Conservation (phyloP, 768 basidiomycete genomes). For the Kwoniella bestiolae region DNA sequence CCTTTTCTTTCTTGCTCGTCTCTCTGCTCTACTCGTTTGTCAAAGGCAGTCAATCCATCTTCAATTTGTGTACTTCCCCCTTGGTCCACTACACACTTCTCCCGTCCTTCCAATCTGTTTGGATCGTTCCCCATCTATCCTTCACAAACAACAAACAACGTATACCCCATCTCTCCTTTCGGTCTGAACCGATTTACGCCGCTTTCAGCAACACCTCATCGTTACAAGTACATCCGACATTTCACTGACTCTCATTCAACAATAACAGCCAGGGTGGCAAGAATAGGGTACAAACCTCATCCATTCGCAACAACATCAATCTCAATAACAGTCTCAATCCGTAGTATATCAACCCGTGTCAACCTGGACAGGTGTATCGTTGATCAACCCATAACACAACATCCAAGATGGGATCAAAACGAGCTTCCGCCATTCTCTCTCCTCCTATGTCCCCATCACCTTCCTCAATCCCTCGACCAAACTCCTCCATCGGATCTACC, state of each 20-base stretch:
- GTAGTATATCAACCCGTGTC: too few species aligned
- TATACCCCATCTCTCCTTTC: conserved; percentile 4
- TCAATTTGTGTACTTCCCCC: neutral
- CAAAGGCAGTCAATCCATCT: neutral
- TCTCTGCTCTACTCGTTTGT: neutral
- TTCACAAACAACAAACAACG: neutral
- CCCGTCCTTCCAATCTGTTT: neutral
- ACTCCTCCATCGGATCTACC: conserved; percentile 22
- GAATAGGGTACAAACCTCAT: too few species aligned
- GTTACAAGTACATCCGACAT: neutral
- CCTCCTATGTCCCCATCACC: conserved; percentile 31
- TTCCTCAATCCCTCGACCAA: conserved; percentile 30
- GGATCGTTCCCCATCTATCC: neutral
- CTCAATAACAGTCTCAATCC: too few species aligned
- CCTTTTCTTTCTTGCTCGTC: neutral
- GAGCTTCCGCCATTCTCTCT: conserved; percentile 1
- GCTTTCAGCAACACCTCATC: conserved; percentile 1
- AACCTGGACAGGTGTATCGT: neutral
- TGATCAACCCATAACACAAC: neutral
- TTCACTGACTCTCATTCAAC: neutral
- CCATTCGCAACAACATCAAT: too few species aligned
- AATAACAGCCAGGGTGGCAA: too few species aligned
- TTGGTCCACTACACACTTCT: neutral
- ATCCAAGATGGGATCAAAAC: conserved; percentile 7
- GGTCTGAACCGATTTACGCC: neutral